Evolutionary conservation across 331 rosid genomes (phyloP), one percentile per base, ranked within the genome.

Genomic region (Acacia pycnantha): DNA sequence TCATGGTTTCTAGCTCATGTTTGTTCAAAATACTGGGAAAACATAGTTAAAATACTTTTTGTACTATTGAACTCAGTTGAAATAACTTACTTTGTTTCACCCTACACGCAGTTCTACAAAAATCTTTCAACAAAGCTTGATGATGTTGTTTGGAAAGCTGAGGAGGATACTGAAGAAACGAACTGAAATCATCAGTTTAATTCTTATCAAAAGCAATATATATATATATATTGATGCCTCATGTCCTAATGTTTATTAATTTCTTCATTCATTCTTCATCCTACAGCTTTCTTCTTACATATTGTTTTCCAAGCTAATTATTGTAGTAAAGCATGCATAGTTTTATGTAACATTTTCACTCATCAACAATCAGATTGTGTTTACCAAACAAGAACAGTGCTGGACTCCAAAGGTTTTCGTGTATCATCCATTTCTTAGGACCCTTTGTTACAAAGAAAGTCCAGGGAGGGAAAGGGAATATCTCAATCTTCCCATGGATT

Each of bases 71-170:
- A 78, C 73, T 33, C 66, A 29, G 82, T 13, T 79, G 86, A 59
- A 80, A 37, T 74, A 11, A 16, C 35, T 71, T 35, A 48, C 4
- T 82, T n/a, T 43, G 66, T 16, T 74, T 82, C 54, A 68, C 19
- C 24, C 21, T 76, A 7, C 41, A 13, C 83, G 89, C 92, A 96
- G 99, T 94, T 96, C 88, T 94, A 94, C 89, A 96, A 94, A 69
- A 96, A 74, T 71, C 97, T 96, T 35, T 92, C 99, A 70, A 91
- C 90, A 31, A 73, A 86, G 77, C 87, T 96, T 79, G 95, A 96
- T 2, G 97, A 94, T 73, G 97, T 96, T 59, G 99, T 96, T 73
- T 96, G 99, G 99, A 94, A 91, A 88, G 90, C 93, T 16, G 99
- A 94, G 76, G 99, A 96, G 64, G 99, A 96, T 79, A 78, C 89